These are phyloP conservation scores for Fomitopsis palustris DNA, from an alignment of 1,284 basidiomycete genomes.

Conservation along the genomic window DNA sequence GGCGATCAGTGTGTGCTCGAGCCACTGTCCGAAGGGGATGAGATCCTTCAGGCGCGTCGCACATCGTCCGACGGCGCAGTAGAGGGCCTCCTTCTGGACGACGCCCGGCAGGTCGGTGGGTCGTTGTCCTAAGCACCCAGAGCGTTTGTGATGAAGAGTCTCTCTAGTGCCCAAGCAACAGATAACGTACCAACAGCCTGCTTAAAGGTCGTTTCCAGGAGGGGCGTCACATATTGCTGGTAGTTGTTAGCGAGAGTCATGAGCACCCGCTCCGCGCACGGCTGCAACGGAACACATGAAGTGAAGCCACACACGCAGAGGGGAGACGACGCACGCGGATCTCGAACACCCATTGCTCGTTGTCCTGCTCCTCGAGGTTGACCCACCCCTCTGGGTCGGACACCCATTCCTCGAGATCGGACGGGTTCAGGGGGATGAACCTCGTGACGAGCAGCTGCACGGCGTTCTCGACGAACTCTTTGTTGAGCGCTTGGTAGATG, in stretches of 20 bases:
- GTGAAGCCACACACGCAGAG: neutral
- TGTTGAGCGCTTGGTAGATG: conserved; percentile 55
- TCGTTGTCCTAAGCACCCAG: conserved; percentile 40
- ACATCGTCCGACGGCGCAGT: conserved; percentile 86
- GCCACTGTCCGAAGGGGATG: conserved; percentile 68
- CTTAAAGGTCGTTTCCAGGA: conserved; percentile 59
- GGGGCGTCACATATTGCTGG: conserved; percentile 66
- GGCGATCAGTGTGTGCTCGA: conserved; percentile 49
- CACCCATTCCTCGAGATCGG: conserved; percentile 78
- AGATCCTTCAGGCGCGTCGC: conserved; percentile 59
- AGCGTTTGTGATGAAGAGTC: neutral
- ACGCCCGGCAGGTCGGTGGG: conserved; percentile 59
- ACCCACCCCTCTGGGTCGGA: conserved; percentile 90
- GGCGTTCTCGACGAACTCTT: conserved; percentile 75
- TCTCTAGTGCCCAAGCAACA: neutral
- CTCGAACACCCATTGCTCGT: conserved; percentile 86
- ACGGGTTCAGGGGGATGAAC: conserved; percentile 77
- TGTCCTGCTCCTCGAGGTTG: conserved; percentile 80
- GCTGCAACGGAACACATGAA: conserved; percentile 40
- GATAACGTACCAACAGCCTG: conserved; percentile 47
- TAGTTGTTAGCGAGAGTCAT: conserved; percentile 79
- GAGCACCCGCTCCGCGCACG: conserved; percentile 85
- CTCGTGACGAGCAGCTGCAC: conserved; percentile 76
- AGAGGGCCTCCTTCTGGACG: conserved; percentile 82
- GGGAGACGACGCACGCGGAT: conserved; percentile 59